Base-by-base conservation (phyloP, 2,329 filamentous ascomycete genomes). In the Mycosphaerella arachidis region DNA sequence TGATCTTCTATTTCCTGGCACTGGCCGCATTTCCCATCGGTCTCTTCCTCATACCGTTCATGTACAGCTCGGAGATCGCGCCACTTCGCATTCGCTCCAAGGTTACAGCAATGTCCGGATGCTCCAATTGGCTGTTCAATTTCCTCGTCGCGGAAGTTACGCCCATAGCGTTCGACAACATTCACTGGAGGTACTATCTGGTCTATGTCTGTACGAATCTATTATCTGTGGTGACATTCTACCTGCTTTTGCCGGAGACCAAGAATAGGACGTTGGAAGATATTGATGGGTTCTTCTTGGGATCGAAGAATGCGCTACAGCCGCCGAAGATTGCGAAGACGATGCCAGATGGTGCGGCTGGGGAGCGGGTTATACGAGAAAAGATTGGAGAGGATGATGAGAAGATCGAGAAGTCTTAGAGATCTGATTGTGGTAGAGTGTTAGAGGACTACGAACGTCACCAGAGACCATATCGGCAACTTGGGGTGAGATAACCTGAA, bases 141-240 rank as follows among this genome's bases (percentile, higher is more conserved):
- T 72, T 70, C 50, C 50, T 69, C 13, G 59, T 68, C 16, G 68
- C 66, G 1, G 65, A 70, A 52, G 61, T 73, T 57, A 86, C 84
- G 0, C 84, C 84, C 0, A 76, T 85, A 1, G 78, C 82, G 1
- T 84, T 86, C 63, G 73, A 79, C 58, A 82, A 75, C 58, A 87
- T 87, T 37, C 43, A 40, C 0, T 69, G 65, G 63, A 67, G 62
- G 57, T 69, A 69, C 55, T 68, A 69, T 30, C 18, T 68, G 18
- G 66, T 88, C 62, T 89, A 87, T 66, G 84, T 85, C 0, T 68
- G 67, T 48, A 85, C 87, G 71, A 87, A 87, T 70, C 78, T 80
- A 62, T 73, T 81, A 58, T 84, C 84, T 66, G 77, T 84, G 0
- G 81, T 81, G 0, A 60, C 63, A 4, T 65, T 71, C 31, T 72